phyloP scores from a whole-genome alignment of 179 eudicot species.

The Heliamphora pulchella region DNA sequence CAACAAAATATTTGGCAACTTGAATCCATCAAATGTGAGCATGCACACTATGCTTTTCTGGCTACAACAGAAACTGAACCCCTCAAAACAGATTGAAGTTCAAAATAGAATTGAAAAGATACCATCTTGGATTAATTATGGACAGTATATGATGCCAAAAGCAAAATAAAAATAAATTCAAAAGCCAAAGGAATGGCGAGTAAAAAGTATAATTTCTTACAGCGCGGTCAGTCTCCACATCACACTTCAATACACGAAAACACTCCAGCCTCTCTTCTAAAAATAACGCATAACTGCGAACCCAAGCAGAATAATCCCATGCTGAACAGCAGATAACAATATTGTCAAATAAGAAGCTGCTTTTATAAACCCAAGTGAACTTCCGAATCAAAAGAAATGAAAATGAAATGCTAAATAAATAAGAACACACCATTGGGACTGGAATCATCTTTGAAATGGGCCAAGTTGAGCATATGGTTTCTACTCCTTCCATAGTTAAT shows the following conservation, averaged over 20 bases:
- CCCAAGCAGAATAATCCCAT: constrained; percentile 99
- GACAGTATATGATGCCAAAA: neutral
- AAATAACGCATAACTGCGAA: constrained; percentile 78
- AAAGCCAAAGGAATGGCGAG: neutral
- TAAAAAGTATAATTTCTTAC: constrained; percentile 38
- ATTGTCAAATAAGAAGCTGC: constrained; percentile 16
- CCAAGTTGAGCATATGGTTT: constrained; percentile 75
- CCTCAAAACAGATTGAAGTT: constrained; percentile 4
- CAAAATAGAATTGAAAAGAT: neutral
- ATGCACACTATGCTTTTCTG: neutral
- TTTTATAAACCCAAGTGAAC: neutral
- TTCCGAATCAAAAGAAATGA: constrained; percentile 4
- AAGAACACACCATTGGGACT: constrained; percentile 63
- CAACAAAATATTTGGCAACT: neutral
- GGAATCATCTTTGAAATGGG: constrained; percentile 95
- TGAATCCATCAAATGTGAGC: constrained; percentile 1
- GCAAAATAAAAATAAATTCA: constrained; percentile 9
- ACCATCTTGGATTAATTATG: neutral
- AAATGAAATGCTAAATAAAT: neutral
- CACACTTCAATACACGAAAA: constrained; percentile 74
- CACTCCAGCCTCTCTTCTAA: constrained; percentile 96
- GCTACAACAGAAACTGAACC: constrained; percentile 8
- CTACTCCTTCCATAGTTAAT: constrained; percentile 67
- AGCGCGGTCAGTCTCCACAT: constrained; percentile 69
- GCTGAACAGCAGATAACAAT: constrained; percentile 40